phyloP scores from a whole-genome alignment of 1,284 basidiomycete genomes.

The Ustilago bromivora region DNA sequence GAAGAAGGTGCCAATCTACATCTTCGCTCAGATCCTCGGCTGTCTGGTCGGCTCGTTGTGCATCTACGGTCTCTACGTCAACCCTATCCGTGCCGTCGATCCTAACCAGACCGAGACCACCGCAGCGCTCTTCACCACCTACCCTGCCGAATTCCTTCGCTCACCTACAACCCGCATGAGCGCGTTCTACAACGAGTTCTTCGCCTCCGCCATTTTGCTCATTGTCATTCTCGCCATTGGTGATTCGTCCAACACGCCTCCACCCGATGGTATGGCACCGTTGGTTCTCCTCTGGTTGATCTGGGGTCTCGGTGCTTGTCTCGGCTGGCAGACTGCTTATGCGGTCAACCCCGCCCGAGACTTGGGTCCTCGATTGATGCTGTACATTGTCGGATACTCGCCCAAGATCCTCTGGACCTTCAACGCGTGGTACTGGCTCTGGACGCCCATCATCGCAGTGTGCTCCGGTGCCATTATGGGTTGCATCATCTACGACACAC shows the following conservation, averaged over 20 bases:
- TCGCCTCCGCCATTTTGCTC: constrained; percentile 58
- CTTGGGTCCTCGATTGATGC: constrained; percentile 76
- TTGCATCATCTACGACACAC: constrained; percentile 68
- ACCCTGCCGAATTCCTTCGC: constrained; percentile 70
- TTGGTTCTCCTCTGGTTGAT: constrained; percentile 75
- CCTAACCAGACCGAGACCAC: constrained; percentile 71
- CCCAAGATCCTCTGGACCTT: constrained; percentile 70
- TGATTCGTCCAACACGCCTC: constrained; percentile 71
- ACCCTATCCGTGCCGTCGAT: constrained; percentile 75
- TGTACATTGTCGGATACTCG: constrained; percentile 76
- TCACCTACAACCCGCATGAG: constrained; percentile 44
- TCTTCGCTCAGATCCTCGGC: constrained; percentile 80
- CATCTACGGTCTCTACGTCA: constrained; percentile 81
- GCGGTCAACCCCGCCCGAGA: constrained; percentile 78
- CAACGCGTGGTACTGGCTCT: constrained; percentile 81
- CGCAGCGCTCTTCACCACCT: constrained; percentile 79
- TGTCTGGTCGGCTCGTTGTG: constrained; percentile 78
- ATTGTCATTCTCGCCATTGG: constrained; percentile 56
- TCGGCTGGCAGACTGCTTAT: constrained; percentile 76
- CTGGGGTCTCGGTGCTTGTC: constrained; percentile 74
- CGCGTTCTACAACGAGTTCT: constrained; percentile 57
- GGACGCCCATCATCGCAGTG: constrained; percentile 74
- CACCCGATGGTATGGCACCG: constrained; percentile 74
- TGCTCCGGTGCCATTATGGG: constrained; percentile 69
- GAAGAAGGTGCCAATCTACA: constrained; percentile 82